These are phyloP conservation scores for Candolleomyces efflorescens DNA, from an alignment of 768 basidiomycete species.

Conservation along the genomic window DNA sequence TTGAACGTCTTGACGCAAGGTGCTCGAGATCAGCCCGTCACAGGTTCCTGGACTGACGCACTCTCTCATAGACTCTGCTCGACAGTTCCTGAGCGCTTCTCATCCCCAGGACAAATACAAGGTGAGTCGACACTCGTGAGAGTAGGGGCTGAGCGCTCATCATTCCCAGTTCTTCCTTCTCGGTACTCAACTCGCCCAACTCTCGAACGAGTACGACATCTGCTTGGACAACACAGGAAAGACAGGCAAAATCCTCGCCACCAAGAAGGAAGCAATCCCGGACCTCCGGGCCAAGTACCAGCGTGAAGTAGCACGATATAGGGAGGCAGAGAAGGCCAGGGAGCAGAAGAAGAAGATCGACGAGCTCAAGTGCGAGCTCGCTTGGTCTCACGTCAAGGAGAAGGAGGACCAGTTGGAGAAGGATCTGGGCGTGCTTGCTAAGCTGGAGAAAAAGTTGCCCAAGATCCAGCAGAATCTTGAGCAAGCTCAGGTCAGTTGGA, in stretches of 20 bases:
- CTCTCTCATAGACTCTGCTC: constrained; percentile 48
- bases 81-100: constrained; percentile 84
- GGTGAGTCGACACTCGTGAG: constrained; percentile 36
- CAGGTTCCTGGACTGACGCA: constrained; percentile 19
- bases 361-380: constrained; percentile 73
- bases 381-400: constrained; percentile 78
- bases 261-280: constrained; percentile 75
- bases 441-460: constrained; percentile 28
- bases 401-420: constrained; percentile 58
- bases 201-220: constrained; percentile 80
- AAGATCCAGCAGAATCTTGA: constrained; percentile 32
- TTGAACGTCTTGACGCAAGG: constrained; percentile 93
- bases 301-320: constrained; percentile 54
- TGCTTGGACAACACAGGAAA: constrained; percentile 70
- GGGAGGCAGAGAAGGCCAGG: constrained; percentile 71
- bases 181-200: constrained; percentile 87
- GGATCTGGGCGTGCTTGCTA: constrained; percentile 33
- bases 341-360: constrained; percentile 66
- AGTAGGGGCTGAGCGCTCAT: constrained; percentile 1
- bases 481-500: constrained; percentile 26
- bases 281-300: constrained; percentile 61
- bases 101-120: constrained; percentile 85
- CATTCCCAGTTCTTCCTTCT: constrained; percentile 79
- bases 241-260: constrained; percentile 58
- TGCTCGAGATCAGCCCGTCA: constrained; percentile 14